phyloP scores from a whole-genome alignment of 2,329 filamentous ascomycete genomes.

The Malbranchea cinnamomea region DNA sequence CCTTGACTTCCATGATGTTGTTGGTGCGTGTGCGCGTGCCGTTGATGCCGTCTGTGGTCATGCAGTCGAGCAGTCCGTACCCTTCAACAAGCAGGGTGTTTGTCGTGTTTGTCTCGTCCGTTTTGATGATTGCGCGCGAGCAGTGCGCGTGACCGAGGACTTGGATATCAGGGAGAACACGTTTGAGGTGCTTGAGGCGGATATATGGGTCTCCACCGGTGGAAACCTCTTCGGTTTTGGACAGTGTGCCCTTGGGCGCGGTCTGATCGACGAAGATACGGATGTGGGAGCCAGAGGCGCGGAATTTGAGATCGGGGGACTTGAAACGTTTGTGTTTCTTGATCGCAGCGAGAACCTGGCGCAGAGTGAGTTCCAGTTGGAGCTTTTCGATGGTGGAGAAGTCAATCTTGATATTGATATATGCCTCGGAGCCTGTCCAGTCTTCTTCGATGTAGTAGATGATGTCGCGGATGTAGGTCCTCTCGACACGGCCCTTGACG shows the following conservation, averaged over 20 bases:
- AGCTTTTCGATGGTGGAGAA: constrained; percentile 62
- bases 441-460: constrained; percentile 73
- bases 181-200: constrained; percentile 72
- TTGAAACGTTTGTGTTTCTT: constrained; percentile 64
- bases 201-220: constrained; percentile 31
- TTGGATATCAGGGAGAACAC: constrained; percentile 64
- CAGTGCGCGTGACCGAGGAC: constrained; percentile 84
- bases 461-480: constrained; percentile 75
- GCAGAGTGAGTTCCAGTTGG: constrained; percentile 61
- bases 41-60: constrained; percentile 84
- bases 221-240: constrained; percentile 28
- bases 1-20: constrained; percentile 74
- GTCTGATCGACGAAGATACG: constrained; percentile 52
- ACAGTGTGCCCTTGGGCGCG: constrained; percentile 19
- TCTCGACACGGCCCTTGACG: constrained; percentile 87
- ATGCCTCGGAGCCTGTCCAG: constrained; percentile 64
- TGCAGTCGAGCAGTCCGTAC: constrained; percentile 76
- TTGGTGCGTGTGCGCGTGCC: constrained; percentile 64
- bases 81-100: constrained; percentile 78
- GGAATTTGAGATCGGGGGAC: constrained; percentile 48
- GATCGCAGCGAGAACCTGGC: constrained; percentile 64
- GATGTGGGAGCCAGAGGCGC: constrained; percentile 39
- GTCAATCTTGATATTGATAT: constrained; percentile 70
- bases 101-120: constrained; percentile 52
- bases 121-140: constrained; percentile 75